Evolutionary conservation across 139 green algal genomes (phyloP), one percentile per base, ranked within the genome.

Genomic region (Micractinium conductrix): DNA sequence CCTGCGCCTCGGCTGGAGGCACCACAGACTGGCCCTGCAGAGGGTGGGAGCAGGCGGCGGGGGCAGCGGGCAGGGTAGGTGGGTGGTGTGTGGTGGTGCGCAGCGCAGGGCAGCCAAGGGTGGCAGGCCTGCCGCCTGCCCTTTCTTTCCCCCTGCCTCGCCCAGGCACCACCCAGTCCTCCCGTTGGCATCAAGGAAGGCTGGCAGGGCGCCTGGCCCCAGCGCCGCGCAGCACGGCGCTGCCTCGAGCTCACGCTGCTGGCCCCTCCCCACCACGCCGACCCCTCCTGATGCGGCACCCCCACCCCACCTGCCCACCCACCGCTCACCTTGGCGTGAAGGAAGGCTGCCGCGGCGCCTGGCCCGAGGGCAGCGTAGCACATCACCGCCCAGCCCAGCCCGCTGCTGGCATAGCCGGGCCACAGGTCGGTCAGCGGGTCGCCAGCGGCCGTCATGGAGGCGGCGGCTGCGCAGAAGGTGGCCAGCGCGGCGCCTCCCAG

Each of bases 281-380:
- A 28, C 67, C 67, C 17, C 33, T 74, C 21, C 68, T 33, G 37
- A 17, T 10, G 19, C 28, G 2, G 24, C 60, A 55, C 84, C 19
- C 63, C 50, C 55, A 87, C 38, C n/a, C 70, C 40, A 44, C 69
- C 62, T 72, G 75, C 33, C 44, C 50, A 12, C 35, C 14, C 14
- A 10, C 14, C 12, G 12, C 48, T 62, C 53, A 62, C 86, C 72
- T 87, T 89, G 45, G 85, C 81, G 28, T 87, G 81, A 42, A 89
- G 42, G 55, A 83, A 89, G 12, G 86, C 60, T 5, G 60, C 58
- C 44, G 84, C 55, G 5, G 81, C 86, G 30, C 86, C 86, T 28
- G 81, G 73, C 16, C 82, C 82, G 30, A 85, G 71, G 35, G 81
- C 86, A 9, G 45, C 58, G n/a, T 69, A 89, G 8, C 55, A 28